Conservation (phyloP, 192 early-diverging fungal genomes). For the Coemansia sp. region DNA sequence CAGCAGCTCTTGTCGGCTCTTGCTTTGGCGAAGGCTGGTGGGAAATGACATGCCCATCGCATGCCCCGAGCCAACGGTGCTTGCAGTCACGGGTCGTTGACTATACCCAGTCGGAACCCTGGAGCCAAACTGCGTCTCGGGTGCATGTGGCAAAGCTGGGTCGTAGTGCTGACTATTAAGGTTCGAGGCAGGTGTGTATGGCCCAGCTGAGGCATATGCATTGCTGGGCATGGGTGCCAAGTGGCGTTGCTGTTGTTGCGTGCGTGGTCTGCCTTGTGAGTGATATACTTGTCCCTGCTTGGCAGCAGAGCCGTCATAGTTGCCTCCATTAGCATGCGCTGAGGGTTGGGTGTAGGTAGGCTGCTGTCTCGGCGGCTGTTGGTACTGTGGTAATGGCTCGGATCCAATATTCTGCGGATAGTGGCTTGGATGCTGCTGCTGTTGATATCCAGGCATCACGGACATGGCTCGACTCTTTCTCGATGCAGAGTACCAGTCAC, state of each 20-base stretch:
- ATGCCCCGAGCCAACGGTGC: slow-evolving; percentile 25
- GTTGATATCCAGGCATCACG: slow-evolving; percentile 16
- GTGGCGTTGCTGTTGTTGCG: not conserved
- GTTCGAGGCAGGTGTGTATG: not conserved
- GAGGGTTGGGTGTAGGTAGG: not conserved
- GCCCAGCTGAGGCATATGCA: not conserved
- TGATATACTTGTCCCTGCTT: not conserved
- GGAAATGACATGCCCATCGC: slow-evolving; percentile 17
- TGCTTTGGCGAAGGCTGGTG: slow-evolving; percentile 18
- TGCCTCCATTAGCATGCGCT: not conserved
- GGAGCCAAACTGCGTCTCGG: not conserved
- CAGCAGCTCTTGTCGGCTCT: slow-evolving; percentile 38
- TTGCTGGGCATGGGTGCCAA: not conserved
- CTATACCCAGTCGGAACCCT: slow-evolving; percentile 8
- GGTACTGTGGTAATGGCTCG: slow-evolving; percentile 9
- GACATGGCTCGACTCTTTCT: slow-evolving; percentile 38
- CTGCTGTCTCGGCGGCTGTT: not conserved
- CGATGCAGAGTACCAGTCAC: slow-evolving; percentile 44
- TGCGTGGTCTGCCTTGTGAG: not conserved
- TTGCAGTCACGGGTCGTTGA: slow-evolving; percentile 11
- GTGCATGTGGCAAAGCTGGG: not conserved
- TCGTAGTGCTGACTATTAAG: not conserved
- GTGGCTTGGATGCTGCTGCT: slow-evolving; percentile 3
- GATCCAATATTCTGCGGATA: slow-evolving; percentile 10
- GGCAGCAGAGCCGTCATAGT: not conserved